Percentiles rank a stretch among this genome's conserved stretches.
These are phyloP conservation scores for Candida dubliniensis DNA, from an alignment of 1,139 yeast species.

Conservation along the genomic window DNA sequence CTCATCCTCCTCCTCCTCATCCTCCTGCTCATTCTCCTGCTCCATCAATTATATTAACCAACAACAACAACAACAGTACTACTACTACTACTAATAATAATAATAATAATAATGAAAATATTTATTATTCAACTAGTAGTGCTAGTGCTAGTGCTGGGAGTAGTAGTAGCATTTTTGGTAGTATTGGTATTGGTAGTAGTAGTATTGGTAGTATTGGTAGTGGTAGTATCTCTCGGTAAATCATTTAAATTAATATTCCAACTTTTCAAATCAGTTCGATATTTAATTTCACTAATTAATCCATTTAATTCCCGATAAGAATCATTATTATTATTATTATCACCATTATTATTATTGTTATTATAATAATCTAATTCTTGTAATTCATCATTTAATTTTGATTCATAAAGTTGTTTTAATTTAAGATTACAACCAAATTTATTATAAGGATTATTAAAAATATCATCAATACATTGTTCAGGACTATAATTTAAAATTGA, in stretches of 20 bases:
- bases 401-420: conserved; percentile 18
- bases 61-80: neutral
- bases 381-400: conserved; percentile 10
- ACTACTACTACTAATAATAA: neutral
- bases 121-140: neutral
- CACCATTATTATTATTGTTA: too few relatives aligned
- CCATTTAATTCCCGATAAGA: conserved; percentile 49
- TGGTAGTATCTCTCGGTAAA: conserved; percentile 3
- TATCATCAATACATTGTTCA: conserved; percentile 70
- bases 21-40: too few relatives aligned
- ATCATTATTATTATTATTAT: too few relatives aligned
- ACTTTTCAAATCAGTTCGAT: conserved; percentile 46
- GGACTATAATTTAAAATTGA: conserved; percentile 66
- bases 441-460: conserved; percentile 51
- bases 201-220: neutral
- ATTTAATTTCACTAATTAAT: conserved; percentile 37
- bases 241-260: conserved; percentile 29
- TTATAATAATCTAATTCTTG: conserved; percentile 9
- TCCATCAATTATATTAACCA: neutral
- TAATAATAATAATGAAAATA: conserved; percentile 1
- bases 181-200: neutral
- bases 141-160: neutral
- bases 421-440: conserved; percentile 66
- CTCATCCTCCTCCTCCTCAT: too few relatives aligned
- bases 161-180: neutral